These are phyloP conservation scores for Geranium rotundifolium DNA, from an alignment of 345 rosid genomes.

Conservation along the genomic window DNA sequence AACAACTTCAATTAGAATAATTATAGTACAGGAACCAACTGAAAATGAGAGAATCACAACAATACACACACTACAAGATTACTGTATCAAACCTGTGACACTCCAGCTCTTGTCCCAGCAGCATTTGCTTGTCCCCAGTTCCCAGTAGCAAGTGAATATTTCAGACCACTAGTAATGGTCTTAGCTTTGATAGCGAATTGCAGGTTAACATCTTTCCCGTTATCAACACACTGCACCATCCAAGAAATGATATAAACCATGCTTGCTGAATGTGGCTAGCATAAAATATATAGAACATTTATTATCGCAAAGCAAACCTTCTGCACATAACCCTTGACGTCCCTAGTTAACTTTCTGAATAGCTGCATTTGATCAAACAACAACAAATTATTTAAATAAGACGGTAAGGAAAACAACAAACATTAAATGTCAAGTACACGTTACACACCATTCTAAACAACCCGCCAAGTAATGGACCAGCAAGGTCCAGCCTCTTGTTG, in stretches of 20 bases:
- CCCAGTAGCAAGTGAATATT: conserved; percentile 97
- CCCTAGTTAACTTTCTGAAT: conserved; percentile 88
- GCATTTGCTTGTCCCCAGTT: conserved; percentile 99
- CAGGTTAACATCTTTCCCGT: conserved; percentile 91
- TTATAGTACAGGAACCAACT: neutral
- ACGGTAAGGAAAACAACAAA: neutral
- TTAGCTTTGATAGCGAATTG: conserved; percentile 96
- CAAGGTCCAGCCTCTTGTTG: conserved; percentile 98
- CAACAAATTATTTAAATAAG: conserved; percentile 4
- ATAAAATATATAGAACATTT: conserved; percentile 4
- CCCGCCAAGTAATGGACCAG: conserved; percentile 97
- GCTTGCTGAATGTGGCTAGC: neutral
- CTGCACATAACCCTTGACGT: conserved; percentile 88
- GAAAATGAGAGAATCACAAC: neutral
- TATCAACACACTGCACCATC: conserved; percentile 72
- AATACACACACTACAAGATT: conserved; percentile 1
- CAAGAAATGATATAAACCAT: conserved; percentile 13
- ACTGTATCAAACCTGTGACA: conserved; percentile 63
- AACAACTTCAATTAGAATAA: neutral
- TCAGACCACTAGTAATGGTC: conserved; percentile 94
- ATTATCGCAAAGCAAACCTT: conserved; percentile 45
- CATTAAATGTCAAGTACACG: neutral
- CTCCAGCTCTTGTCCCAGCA: conserved; percentile 99
- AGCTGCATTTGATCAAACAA: conserved; percentile 41
- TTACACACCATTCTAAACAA: conserved; percentile 73